phyloP scores from a whole-genome alignment of 768 basidiomycete species.

The Lactarius pseudohatsudake region DNA sequence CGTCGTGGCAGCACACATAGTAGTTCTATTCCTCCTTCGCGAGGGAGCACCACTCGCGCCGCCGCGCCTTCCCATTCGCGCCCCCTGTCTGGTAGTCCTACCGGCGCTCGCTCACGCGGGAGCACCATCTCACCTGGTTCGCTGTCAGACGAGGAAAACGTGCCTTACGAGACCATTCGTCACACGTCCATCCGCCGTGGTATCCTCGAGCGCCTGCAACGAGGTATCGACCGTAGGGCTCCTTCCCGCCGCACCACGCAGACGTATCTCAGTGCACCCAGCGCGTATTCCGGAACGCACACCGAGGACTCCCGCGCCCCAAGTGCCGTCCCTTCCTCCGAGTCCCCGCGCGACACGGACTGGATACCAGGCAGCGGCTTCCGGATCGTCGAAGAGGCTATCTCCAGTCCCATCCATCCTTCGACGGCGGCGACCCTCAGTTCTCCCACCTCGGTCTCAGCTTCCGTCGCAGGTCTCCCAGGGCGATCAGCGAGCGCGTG shows the following conservation, averaged over 20 bases:
- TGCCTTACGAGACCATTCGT: slow-evolving; percentile 47
- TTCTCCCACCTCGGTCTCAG: slow-evolving; percentile 6
- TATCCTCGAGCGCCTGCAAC: slow-evolving; percentile 44
- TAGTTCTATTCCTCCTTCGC: not conserved
- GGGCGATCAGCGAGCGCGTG: slow-evolving; percentile 23
- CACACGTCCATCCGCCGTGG: slow-evolving; percentile 54
- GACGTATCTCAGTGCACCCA: slow-evolving; percentile 25
- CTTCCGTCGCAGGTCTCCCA: slow-evolving; percentile 13
- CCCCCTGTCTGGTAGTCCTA: not conserved
- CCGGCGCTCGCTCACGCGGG: slow-evolving; percentile 18
- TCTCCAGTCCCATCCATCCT: not conserved
- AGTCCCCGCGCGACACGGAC: slow-evolving; percentile 8
- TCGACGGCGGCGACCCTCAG: not conserved
- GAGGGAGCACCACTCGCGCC: not conserved
- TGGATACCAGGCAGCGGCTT: slow-evolving; percentile 40
- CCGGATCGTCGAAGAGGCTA: slow-evolving; percentile 43
- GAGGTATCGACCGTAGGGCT: slow-evolving; percentile 15
- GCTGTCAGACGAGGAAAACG: slow-evolving; percentile 32
- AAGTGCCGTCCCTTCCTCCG: not conserved
- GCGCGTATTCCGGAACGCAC: slow-evolving; percentile 23
- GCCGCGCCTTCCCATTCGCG: slow-evolving; percentile 2
- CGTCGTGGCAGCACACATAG: slow-evolving; percentile 7
- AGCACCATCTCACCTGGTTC: slow-evolving; percentile 6
- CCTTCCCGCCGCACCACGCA: slow-evolving; percentile 17
- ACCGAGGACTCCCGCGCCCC: slow-evolving; percentile 11